Evolutionary conservation across 2,329 filamentous ascomycete genomes (phyloP), one percentile per base, ranked within the genome.

Genomic region (Pseudopyrenochaeta lycopersici): DNA sequence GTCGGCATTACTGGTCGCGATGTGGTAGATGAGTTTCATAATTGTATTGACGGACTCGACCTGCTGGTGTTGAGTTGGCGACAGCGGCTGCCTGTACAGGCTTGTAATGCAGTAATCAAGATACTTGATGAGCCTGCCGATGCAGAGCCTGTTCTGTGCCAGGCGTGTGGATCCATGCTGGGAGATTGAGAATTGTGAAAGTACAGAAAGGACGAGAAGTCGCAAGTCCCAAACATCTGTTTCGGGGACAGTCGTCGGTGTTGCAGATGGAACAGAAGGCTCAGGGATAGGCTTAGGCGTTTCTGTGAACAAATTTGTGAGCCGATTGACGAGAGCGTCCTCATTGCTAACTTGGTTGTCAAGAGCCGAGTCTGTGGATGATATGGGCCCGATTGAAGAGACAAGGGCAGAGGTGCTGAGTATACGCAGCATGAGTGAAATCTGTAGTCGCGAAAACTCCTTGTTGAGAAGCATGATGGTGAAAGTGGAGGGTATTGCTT

Each of bases 41-140:
- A 84, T 80, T 3, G 82, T 77, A 65, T 88, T 90, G 60, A 90
- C 80, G 21, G 86, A 72, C 2, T 76, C 66, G 6, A 82, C 76
- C 39, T 79, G 78, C 29, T 75, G 66, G 12, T 70, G 58, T 50
- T 82, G 77, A 0, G 70, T 67, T 0, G 69, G 70, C 2, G 67
- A 67, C 43, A 63, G 56, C 15, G 62, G 67, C 1, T 60, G 56
- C 7, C 49, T 47, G 71, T 90, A 90, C 1, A 90, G 72, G 2
- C 78, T 76, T 40, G 83, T 81, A 12, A 97, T 77, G 60, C 90
- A 86, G 59, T 92, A 89, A 53, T 95, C 88, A 46, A 93, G 85
- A 39, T 90, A 86, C 21, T 87, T 85, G 21, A 96, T 88, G 0
- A 97, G 78, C 2, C 91, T 85, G 1, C 90, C 91, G 14, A 96